These are phyloP conservation scores for Hyphodiscus sp. DNA, from an alignment of 2,329 filamentous ascomycete genomes.

Conservation along the genomic window DNA sequence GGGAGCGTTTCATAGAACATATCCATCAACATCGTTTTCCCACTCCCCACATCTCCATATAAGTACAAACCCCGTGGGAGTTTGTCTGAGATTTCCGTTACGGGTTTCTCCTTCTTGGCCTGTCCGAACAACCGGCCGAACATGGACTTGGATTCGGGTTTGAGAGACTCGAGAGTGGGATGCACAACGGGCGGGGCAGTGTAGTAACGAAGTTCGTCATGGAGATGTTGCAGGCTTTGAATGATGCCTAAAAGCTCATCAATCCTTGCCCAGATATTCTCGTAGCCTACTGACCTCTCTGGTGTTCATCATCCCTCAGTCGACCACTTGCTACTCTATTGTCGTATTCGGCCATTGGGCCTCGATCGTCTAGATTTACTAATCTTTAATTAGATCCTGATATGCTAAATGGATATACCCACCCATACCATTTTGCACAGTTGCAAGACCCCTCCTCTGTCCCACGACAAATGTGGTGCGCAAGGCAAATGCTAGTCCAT, in stretches of 20 bases:
- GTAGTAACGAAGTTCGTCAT: conserved; percentile 74
- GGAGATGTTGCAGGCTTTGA: conserved; percentile 79
- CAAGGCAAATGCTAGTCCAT: conserved; percentile 7
- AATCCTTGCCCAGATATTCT: conserved; percentile 5
- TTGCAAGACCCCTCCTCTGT: conserved; percentile 25
- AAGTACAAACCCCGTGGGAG: conserved; percentile 89
- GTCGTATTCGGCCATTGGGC: conserved; percentile 86
- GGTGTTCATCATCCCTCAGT: conserved; percentile 82
- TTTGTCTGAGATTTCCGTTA: conserved; percentile 55
- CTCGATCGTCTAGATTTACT: conserved; percentile 33
- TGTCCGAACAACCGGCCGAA: conserved; percentile 57
- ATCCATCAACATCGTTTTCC: conserved; percentile 99
- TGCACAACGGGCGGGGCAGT: conserved; percentile 66
- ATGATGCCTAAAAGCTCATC: conserved; percentile 61
- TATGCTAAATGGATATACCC: neutral
- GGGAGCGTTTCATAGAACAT: conserved; percentile 93
- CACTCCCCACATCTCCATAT: conserved; percentile 92
- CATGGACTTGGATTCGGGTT: conserved; percentile 45
- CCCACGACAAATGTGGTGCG: conserved; percentile 25
- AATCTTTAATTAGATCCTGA: neutral
- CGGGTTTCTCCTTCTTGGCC: conserved; percentile 29
- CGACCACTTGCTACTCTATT: conserved; percentile 66
- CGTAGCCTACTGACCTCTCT: conserved; percentile 56
- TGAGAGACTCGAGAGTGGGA: conserved; percentile 66
- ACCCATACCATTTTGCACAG: conserved; percentile 24